A percentile compares a stretch with the other conserved stretches of the same genome.
Evolutionary conservation across 257 asterid species (phyloP).

Genomic region (Salvia rosmarinus): DNA sequence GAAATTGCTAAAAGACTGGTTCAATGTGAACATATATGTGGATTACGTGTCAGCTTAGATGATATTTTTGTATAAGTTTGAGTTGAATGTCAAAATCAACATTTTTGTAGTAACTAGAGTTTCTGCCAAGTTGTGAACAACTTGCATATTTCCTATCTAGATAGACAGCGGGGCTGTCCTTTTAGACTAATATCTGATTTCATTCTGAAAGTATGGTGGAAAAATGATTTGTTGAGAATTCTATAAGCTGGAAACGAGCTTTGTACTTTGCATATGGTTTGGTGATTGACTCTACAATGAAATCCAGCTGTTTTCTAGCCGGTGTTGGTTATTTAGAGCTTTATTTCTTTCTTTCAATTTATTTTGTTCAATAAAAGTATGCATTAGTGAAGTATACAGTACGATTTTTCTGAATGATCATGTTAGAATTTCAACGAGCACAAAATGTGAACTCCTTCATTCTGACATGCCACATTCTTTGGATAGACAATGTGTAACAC

Average conservation of each 20-base stretch:
- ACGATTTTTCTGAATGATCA: neutral
- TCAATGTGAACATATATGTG: neutral
- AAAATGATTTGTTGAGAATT: neutral
- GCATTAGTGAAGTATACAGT: neutral
- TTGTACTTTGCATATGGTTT: neutral
- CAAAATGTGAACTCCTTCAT: neutral
- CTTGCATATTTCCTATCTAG: neutral
- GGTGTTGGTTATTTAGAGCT: neutral
- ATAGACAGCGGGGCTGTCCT: neutral
- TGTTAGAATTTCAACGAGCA: neutral
- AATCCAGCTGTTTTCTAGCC: neutral
- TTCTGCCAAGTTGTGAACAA: neutral
- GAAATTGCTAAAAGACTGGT: neutral
- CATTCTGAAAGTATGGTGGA: neutral
- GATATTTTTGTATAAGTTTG: neutral
- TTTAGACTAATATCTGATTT: neutral
- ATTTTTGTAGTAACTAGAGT: neutral
- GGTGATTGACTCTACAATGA: neutral
- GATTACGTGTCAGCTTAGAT: neutral
- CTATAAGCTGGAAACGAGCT: neutral
- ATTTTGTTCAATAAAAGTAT: neutral
- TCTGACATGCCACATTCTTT: slow-evolving; percentile 26
- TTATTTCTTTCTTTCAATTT: neutral
- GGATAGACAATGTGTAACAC: slow-evolving; percentile 50
- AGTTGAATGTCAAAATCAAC: neutral